phyloP scores from a whole-genome alignment of 306 rosid species.

The Pterocarpus santalinus region DNA sequence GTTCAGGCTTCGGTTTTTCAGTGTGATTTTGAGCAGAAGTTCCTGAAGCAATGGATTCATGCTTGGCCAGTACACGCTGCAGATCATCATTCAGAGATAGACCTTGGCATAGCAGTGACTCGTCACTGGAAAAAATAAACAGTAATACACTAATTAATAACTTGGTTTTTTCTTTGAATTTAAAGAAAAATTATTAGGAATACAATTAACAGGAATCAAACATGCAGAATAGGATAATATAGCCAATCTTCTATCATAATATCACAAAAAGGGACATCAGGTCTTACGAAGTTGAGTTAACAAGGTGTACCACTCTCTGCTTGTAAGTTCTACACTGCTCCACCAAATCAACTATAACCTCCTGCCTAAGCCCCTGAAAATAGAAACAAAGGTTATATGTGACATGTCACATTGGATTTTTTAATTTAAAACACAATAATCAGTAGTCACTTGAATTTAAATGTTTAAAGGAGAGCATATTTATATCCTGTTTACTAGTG shows the following conservation, averaged over 20 bases:
- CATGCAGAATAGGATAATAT: slow-evolving; percentile 2
- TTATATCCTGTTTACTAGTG: background rate
- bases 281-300: slow-evolving; percentile 93
- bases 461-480: background rate
- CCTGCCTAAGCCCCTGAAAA: slow-evolving; percentile 90
- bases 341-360: slow-evolving; percentile 94
- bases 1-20: slow-evolving; percentile 66
- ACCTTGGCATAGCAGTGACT: slow-evolving; percentile 95
- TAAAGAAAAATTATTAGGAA: slow-evolving; percentile 25
- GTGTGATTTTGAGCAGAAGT: slow-evolving; percentile 55
- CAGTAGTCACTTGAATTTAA: slow-evolving; percentile 1
- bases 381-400: slow-evolving; percentile 38
- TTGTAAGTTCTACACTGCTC: slow-evolving; percentile 90
- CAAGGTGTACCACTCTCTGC: slow-evolving; percentile 98
- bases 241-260: slow-evolving; percentile 11
- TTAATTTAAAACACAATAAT: background rate
- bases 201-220: slow-evolving; percentile 32
- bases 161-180: slow-evolving; percentile 24
- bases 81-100: slow-evolving; percentile 92
- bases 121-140: slow-evolving; percentile 68
- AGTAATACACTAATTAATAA: slow-evolving; percentile 19
- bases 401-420: background rate
- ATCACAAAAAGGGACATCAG: slow-evolving; percentile 35
- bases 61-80: slow-evolving; percentile 90
- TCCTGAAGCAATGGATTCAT: slow-evolving; percentile 91